Base-by-base conservation (phyloP, 75 land plant species). In the Azolla pinnata region DNA sequence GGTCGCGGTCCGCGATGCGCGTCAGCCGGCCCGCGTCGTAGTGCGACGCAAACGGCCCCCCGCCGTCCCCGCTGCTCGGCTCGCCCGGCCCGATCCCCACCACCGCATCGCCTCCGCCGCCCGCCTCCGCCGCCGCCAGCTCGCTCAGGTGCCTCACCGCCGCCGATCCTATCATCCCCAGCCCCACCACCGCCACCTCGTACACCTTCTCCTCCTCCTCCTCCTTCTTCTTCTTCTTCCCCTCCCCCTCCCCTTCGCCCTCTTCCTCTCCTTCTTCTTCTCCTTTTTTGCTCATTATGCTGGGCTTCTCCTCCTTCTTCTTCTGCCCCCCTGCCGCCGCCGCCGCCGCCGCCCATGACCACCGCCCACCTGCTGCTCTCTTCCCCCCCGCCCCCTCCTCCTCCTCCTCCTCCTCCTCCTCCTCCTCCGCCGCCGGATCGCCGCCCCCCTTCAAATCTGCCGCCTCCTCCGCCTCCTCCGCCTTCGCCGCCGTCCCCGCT, bases 161-260 rank as follows among this genome's bases (percentile, higher is more conserved):
- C 42, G 42, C 42, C 42, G 7, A 7, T 14, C 14, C 42, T 14
- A 38, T 14, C 42, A 8, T 14, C 42, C 42, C 14, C 42, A 14
- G 12, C 42, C 14, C 42, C 42, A 38, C 42, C 42, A 38, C 42
- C 42, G 42, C 42, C 42, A 38, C 42, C 42, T 38, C 28, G 68
- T 0, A 33, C 64, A 0, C 71, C 65, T 32, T 31, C 64, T 1
- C 59, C 65, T 4, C 60, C 38, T 16, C 5, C 12, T 31, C 38
- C 60, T 9, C 51, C 52, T 8, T 50, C 51, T 21, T 26, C 52
- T 9, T 50, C 50, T 2, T 52, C 67, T 2, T 35, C 58, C 17
- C 67, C 67, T 38, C 67, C 67, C 1, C 67, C 67, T 23, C 31
- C 30, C 14, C 32, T 3, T 49, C 48, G 20, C 31, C 51, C 51